Evolutionary conservation across 2,329 filamentous ascomycete genomes (phyloP).

Genomic region (Talaromyces sp.): DNA sequence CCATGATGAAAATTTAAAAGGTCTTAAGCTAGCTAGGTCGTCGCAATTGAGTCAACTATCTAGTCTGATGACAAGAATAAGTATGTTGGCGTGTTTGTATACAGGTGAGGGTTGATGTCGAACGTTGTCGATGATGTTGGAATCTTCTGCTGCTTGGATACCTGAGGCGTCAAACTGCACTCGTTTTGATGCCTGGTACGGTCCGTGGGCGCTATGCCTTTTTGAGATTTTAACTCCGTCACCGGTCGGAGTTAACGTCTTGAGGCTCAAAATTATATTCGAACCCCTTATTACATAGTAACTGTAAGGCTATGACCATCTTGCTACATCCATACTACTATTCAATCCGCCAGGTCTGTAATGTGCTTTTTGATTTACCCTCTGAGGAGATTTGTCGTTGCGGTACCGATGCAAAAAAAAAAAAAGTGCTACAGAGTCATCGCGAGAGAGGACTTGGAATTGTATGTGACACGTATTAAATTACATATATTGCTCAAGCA

Average conservation of each 20-base stretch:
- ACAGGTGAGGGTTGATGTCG: not conserved
- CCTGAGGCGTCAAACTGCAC: conserved; percentile 1
- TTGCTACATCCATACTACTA: not conserved
- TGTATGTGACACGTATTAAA: too few species aligned
- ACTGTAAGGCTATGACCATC: not conserved
- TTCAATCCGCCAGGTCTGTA: too few species aligned
- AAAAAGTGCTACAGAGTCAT: too few species aligned
- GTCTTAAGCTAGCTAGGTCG: too few species aligned
- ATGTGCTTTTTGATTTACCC: too few species aligned
- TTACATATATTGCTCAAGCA: too few species aligned
- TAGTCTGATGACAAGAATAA: not conserved
- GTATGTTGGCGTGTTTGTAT: not conserved
- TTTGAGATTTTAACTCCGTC: not conserved
- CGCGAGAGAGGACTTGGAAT: too few species aligned
- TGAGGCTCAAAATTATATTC: not conserved
- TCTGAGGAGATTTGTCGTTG: too few species aligned
- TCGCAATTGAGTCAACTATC: not conserved
- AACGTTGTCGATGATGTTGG: conserved; percentile 1
- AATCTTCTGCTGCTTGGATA: conserved; percentile 1
- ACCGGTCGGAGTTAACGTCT: not conserved
- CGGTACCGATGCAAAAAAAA: too few species aligned
- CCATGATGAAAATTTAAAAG: conserved; percentile 50
- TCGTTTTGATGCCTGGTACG: not conserved
- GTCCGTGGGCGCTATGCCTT: conserved; percentile 4
- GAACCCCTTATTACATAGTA: not conserved